Conservation (phyloP, 2,329 filamentous ascomycete genomes). For the Cordyceps cicadae region DNA sequence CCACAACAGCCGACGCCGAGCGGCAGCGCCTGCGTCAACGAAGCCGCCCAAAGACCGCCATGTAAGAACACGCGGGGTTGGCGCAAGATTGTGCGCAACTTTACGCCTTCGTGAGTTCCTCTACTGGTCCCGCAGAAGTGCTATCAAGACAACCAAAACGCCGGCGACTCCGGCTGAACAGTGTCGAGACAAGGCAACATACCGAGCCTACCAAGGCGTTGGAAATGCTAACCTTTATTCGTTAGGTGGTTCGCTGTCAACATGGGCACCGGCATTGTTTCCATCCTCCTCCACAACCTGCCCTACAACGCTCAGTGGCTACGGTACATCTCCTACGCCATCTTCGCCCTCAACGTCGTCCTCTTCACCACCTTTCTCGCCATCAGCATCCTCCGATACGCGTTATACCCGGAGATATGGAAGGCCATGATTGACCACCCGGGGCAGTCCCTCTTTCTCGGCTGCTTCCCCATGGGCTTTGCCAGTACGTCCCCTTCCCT, state of each 20-base stretch:
- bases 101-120: conserved; percentile 43
- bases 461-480: conserved; percentile 60
- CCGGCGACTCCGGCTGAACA: neutral
- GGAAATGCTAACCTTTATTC: neutral
- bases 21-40: conserved; percentile 1
- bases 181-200: neutral
- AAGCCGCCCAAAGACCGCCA: conserved; percentile 14
- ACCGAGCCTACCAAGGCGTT: neutral
- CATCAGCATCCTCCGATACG: conserved; percentile 53
- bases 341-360: conserved; percentile 52
- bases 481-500: conserved; percentile 35
- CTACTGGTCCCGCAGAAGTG: neutral
- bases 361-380: conserved; percentile 48
- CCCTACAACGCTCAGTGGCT: conserved; percentile 53
- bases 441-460: conserved; percentile 59
- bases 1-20: neutral
- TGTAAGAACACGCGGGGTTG: conserved; percentile 32
- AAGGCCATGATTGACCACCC: conserved; percentile 57
- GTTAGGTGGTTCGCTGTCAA: conserved; percentile 49
- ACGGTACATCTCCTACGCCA: conserved; percentile 48
- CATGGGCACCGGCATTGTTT: conserved; percentile 63
- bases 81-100: conserved; percentile 41
- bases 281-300: conserved; percentile 52
- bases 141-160: neutral
- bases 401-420: conserved; percentile 59